A percentile compares a stretch with the other conserved stretches of the same genome.
Evolutionary conservation across 768 basidiomycete species (phyloP).

Genomic region (Hygrocybe punicea): DNA sequence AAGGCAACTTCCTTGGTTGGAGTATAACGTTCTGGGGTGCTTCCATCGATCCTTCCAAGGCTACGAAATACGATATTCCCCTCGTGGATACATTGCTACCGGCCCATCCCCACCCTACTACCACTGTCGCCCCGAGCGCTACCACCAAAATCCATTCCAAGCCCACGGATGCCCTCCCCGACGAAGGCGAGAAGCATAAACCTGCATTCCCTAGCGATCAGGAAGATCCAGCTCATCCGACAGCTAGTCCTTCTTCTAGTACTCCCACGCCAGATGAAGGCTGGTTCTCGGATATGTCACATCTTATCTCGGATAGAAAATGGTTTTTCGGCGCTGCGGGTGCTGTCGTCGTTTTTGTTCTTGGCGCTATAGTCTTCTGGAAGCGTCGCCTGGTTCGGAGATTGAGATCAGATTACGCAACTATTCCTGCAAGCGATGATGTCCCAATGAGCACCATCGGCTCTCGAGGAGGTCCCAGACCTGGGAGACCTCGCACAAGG

Average conservation of each 20-base stretch:
- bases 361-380: slow-evolving; percentile 76
- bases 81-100: slow-evolving; percentile 49
- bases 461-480: slow-evolving; percentile 34
- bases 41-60: slow-evolving; percentile 65
- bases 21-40: slow-evolving; percentile 91
- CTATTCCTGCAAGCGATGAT: slow-evolving; percentile 61
- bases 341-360: slow-evolving; percentile 71
- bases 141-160: slow-evolving; percentile 68
- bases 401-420: slow-evolving; percentile 50
- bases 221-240: slow-evolving; percentile 24
- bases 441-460: slow-evolving; percentile 71
- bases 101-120: slow-evolving; percentile 42
- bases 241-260: slow-evolving; percentile 29
- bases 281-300: slow-evolving; percentile 78
- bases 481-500: slow-evolving; percentile 58
- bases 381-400: slow-evolving; percentile 50
- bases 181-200: slow-evolving; percentile 81
- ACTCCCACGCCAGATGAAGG: slow-evolving; percentile 71
- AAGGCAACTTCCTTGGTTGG: slow-evolving; percentile 83
- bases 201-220: slow-evolving; percentile 56
- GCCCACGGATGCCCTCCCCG: slow-evolving; percentile 84
- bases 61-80: slow-evolving; percentile 56
- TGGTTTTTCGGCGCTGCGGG: slow-evolving; percentile 91
- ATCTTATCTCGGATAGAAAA: slow-evolving; percentile 68
- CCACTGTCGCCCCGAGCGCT: slow-evolving; percentile 36